Evolutionary conservation across 805 yeast genomes (phyloP), one percentile per base, ranked within the genome.

Genomic region (Nakazawaea anatomiae): DNA sequence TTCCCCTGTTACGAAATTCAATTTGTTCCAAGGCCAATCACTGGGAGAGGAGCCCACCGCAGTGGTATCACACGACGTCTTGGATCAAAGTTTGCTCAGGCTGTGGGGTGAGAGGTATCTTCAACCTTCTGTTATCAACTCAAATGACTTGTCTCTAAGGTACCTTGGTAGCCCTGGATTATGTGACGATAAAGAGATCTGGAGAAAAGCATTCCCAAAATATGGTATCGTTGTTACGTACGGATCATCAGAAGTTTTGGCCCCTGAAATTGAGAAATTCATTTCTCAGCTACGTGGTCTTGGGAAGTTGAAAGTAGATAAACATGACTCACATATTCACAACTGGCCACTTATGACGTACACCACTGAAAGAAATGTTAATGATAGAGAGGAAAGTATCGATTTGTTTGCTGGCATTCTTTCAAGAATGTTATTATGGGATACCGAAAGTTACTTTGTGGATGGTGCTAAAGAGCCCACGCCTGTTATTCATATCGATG

Each of bases 291-390:
- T 72, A 41, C 50, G 57, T 18, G 46, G 53, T 18, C 58, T 60
- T 27, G 69, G 72, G 4, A 55, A 62, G 18, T 60, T 74, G 9
- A 67, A 68, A 46, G 57, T 69, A 11, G 68, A 69, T 52, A 59
- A 61, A 18, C 67, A 64, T 40, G 58, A 57, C 3, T 62, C 66
- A 32, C 70, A 66, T 48, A 58, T 72, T 2, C 83, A 78, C 53
- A 67, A 75, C 18, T 77, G 82, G 82, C 81, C 80, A 7, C 59
- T 78, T 31, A 52, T 72, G 5, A 60, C 64, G 3, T 70, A 71
- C 47, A 64, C 64, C 43, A 60, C 75, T 3, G 81, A 76, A 45
- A 67, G 74, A 43, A 60, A 65, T 4, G 67, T 69, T 42, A 74
- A 70, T 30, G 75, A 70, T 47, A 70, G 77, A 50, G 75, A 72